Base-by-base conservation (phyloP, 805 yeast species). In the Zygosaccharomyces bisporus region DNA sequence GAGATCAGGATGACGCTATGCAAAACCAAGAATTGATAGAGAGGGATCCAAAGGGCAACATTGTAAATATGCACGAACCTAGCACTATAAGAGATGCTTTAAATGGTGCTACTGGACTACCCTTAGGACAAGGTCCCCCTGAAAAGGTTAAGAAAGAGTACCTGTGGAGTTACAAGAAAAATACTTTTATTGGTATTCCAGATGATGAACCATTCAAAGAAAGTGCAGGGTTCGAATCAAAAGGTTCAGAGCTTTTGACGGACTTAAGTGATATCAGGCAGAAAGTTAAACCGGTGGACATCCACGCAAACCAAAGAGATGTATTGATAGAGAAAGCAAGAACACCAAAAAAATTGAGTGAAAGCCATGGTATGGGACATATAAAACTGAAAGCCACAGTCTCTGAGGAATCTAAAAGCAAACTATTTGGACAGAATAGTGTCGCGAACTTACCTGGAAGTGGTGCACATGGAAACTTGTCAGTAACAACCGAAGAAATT, bases 101-200 rank as follows among this genome's bases (percentile, higher is more conserved):
- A 8, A 80, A 86, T 33, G 73, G 75, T 8, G 78, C 79, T 30
- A 82, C 91, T 0, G 96, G 96, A 2, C 70, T 79, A 32, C 83
- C 93, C 3, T 64, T 88, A 43, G 86, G 79, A 51, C 72, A 77
- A n/a, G 72, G 73, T 4, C 96, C 96, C 6, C 76, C 79, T 13
- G 63, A 70, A 3, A 81, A 77, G 55, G 67, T 77, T 29, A 77
- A 74, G 55, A 77, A 74, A 50, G 84, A 79, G 36, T 69, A 79
- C 13, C 61, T 74, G 38, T 74, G 83, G 79, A 73, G 79, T 20
- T 53, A 61, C 45, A 69, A 67, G 54, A 63, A 51, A 39, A 52
- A 50, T 39, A 16, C 37, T 10, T 32, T 34, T 32, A 21, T 32
- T 14, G 40, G 30, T 35, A 47, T 45, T 49, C 43, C 54, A 51